Base-by-base conservation (phyloP, 2,329 filamentous ascomycete species). In the Trichoderma endophyticum region DNA sequence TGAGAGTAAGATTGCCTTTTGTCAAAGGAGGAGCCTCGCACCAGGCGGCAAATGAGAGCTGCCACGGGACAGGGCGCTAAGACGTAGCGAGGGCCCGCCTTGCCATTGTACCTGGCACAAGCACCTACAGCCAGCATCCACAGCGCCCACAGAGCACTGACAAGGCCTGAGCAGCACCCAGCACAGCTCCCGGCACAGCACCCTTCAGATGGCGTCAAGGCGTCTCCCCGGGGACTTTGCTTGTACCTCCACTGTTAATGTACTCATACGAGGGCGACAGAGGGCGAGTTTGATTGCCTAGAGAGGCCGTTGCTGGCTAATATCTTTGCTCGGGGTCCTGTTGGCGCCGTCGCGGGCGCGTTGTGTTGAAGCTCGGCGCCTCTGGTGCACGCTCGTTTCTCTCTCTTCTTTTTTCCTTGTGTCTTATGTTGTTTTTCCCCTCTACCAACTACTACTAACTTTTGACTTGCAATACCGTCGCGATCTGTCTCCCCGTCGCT, bases 1-100 rank as follows among this genome's bases (percentile, higher is more conserved):
- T 32, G 14, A 66, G 14, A 66, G 60, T 70, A 70, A 70, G 67
- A 70, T 70, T 70, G 57, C 57, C 67, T 54, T 51, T 54, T 36
- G 66, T 21, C 57, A 61, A 70, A 62, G 57, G 57, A 62, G 56
- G 65, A 60, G 56, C 34, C 54, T 21, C 9, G 56, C 56, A 59
- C 56, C n/a, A 62, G 36, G 67, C 56, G 43, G 57, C 56, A 70
- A 70, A 70, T 61, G 67, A 62, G 30, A 21, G 39, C 67, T 28
- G 67, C 39, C 67, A 70, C 54, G 67, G 67, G 67, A 18, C n/a
- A 14, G 11, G 67, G 57, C 67, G 67, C 67, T 70, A 70, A 70
- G 15, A 26, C 12, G 57, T 70, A 62, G 67, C 67, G 67, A 70
- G 12, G 34, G 34, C 28, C 34, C 15, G 26, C 21, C 57, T 34